Evolutionary conservation across 2,329 filamentous ascomycete genomes (phyloP), one percentile per base, ranked within the genome.

Genomic region (Xylariaceae sp.): DNA sequence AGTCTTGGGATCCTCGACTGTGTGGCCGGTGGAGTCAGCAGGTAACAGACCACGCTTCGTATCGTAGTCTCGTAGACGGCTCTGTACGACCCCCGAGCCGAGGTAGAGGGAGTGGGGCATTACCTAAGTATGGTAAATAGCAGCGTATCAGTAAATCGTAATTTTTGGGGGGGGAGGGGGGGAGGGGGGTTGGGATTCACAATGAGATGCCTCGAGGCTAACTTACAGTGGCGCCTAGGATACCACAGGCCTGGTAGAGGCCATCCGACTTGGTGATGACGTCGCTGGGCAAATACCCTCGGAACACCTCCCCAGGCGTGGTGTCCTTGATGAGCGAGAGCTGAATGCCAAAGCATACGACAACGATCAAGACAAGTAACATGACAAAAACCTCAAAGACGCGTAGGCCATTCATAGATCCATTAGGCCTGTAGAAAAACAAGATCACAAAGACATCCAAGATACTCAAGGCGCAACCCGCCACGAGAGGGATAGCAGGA

Each of bases 221-320:
- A 52, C 54, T 41, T 52, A 56, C 81, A 0, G 84, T 88, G 3
- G 84, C 84, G 2, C 84, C 84, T 0, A 88, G 68, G 41, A 88
- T 88, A 36, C 84, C 84, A 47, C 84, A 88, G 1, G 83, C 75
- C 59, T 85, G 80, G 55, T 84, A 85, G 0, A 81, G 54, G 33
- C 69, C 81, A 53, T 78, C 53, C 2, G 71, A 69, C 55, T 83
- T 62, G 1, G 82, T 63, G 2, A 85, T 59, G 3, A 72, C 68
- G 29, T 64, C 63, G 0, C 78, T 83, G 0, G 81, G 81, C 13
- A 85, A 56, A 49, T 81, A 85, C 13, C 81, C 81, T 24, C 61
- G 65, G 55, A 85, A 80, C 2, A 85, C 77, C 12, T 81, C 67
- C 1, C 74, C 74, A 1, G 75, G 64, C 4, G 65, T 64, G 0